Percentiles rank a stretch among this genome's conserved stretches.
Conservation (phyloP, 305 asterid species). For the Fraxinus greggii region DNA sequence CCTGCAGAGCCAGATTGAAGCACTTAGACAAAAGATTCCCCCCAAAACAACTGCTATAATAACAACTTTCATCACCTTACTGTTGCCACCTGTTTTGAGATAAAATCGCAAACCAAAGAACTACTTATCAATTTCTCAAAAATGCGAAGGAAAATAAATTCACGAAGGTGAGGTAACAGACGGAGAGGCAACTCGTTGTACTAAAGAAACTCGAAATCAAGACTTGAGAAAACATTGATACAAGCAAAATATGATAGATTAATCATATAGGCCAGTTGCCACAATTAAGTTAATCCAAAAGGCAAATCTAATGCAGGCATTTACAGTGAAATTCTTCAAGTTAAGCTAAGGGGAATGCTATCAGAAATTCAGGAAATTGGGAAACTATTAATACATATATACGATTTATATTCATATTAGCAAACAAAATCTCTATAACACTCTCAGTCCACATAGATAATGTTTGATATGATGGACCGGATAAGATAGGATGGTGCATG, state of each 20-base stretch:
- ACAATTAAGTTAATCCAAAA: not conserved
- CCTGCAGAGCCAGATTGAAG: constrained; percentile 40
- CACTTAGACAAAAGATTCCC: constrained; percentile 38
- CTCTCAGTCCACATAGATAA: not conserved
- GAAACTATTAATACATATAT: not conserved
- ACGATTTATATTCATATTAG: not conserved
- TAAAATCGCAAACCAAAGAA: not conserved
- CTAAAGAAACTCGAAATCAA: not conserved
- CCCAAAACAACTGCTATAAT: constrained; percentile 31
- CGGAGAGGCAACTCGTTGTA: not conserved
- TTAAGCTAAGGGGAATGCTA: not conserved
- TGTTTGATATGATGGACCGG: not conserved
- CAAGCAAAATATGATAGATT: not conserved
- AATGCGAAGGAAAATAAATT: not conserved
- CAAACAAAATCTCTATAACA: not conserved
- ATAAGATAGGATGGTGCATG: not conserved
- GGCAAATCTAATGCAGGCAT: not conserved
- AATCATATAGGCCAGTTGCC: not conserved
- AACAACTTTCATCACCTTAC: constrained; percentile 25
- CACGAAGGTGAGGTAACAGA: not conserved
- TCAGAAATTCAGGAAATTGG: not conserved
- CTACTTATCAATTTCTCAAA: not conserved
- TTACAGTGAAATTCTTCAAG: not conserved
- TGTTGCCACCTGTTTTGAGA: constrained; percentile 34
- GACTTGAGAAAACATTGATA: not conserved